Percentiles rank a stretch among this genome's conserved stretches.
phyloP scores from a whole-genome alignment of 768 basidiomycete genomes.

The Mrakia gelida region DNA sequence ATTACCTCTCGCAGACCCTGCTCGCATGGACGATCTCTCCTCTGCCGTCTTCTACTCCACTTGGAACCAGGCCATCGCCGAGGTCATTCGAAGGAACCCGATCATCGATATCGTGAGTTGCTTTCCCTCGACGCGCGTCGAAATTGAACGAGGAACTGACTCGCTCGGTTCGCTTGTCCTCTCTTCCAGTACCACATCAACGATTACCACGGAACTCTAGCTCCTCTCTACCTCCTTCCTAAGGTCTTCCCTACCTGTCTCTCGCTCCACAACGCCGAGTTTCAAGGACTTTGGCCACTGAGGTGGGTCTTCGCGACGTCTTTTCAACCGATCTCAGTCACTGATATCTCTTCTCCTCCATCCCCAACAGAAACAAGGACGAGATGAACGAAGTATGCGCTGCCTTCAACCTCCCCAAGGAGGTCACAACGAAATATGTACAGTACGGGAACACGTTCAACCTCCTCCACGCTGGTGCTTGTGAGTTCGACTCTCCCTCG shows the following conservation, averaged over 20 bases:
- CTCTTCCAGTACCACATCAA: constrained; percentile 28
- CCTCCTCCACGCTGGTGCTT: constrained; percentile 84
- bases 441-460: constrained; percentile 99
- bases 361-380: constrained; percentile 30
- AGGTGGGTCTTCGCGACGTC: too few relatives aligned
- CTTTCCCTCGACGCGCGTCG: too few relatives aligned
- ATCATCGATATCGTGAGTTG: constrained; percentile 63
- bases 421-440: constrained; percentile 82
- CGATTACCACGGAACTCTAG: constrained; percentile 89
- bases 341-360: too few relatives aligned
- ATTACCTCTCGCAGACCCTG: constrained; percentile 53
- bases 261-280: constrained; percentile 93
- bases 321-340: too few relatives aligned
- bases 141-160: too few relatives aligned
- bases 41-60: constrained; percentile 95
- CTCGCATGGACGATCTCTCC: constrained; percentile 69
- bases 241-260: constrained; percentile 85
- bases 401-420: constrained; percentile 95
- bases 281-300: constrained; percentile 92
- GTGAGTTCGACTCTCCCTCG: too few relatives aligned
- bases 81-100: constrained; percentile 78
- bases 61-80: constrained; percentile 95
- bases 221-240: constrained; percentile 82
- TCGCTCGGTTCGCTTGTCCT: too few relatives aligned
- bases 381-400: constrained; percentile 94